These are phyloP conservation scores for Myxozyma melibiosi DNA, from an alignment of 805 yeast genomes.

Conservation along the genomic window DNA sequence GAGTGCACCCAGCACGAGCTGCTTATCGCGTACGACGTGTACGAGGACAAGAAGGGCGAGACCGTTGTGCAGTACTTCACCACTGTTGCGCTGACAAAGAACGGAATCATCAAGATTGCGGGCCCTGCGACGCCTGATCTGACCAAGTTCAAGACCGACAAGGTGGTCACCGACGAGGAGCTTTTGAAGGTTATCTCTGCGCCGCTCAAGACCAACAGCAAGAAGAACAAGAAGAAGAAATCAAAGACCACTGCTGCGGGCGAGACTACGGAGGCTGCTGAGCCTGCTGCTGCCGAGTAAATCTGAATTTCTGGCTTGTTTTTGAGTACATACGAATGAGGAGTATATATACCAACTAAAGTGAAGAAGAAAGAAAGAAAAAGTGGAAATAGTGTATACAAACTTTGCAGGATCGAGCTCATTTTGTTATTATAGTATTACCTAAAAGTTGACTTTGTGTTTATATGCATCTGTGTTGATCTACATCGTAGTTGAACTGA, in stretches of 20 bases:
- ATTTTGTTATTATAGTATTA: background rate
- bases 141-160: conserved; percentile 58
- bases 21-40: conserved; percentile 67
- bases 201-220: conserved; percentile 55
- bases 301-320: too few relatives aligned
- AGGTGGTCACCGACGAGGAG: conserved; percentile 56
- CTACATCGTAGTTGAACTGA: background rate
- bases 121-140: conserved; percentile 52
- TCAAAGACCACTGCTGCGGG: conserved; percentile 28
- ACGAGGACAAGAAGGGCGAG: conserved; percentile 67
- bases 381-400: background rate
- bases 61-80: conserved; percentile 71
- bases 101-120: conserved; percentile 68
- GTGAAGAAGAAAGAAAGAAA: background rate
- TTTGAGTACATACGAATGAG: background rate
- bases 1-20: conserved; percentile 72
- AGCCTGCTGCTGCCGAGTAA: conserved; percentile 15
- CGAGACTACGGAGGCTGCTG: conserved; percentile 16
- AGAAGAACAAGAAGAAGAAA: conserved; percentile 49
- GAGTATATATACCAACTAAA: too few relatives aligned
- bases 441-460: background rate
- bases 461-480: background rate
- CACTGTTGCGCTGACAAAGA: conserved; percentile 73
- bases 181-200: conserved; percentile 51
- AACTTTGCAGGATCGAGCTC: background rate